These are phyloP conservation scores for Stenogyne calaminthoides DNA, from an alignment of 305 asterid species.

Conservation along the genomic window DNA sequence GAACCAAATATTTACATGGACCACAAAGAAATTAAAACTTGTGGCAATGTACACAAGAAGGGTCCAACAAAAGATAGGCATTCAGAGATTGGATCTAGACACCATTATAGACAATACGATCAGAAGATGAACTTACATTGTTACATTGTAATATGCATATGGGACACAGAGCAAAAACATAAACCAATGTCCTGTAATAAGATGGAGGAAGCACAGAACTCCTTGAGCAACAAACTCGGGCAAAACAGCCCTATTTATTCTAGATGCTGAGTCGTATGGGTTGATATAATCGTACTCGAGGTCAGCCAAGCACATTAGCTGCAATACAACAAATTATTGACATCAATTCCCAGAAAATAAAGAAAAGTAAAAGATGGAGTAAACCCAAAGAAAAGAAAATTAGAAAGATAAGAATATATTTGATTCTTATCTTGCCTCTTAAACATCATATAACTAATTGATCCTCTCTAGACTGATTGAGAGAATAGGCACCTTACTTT, in stretches of 20 bases:
- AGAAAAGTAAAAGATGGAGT: constrained; percentile 1
- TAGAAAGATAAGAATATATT: background rate
- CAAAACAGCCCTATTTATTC: constrained; percentile 65
- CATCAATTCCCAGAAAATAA: constrained; percentile 21
- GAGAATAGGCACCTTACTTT: background rate
- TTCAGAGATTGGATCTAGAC: background rate
- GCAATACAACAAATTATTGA: constrained; percentile 38
- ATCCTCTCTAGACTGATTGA: background rate
- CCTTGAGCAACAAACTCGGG: constrained; percentile 73
- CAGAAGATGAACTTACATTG: constrained; percentile 51
- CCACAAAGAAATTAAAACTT: background rate
- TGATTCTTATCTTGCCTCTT: background rate
- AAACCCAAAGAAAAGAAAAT: background rate
- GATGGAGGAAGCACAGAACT: constrained; percentile 71
- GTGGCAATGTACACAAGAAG: background rate
- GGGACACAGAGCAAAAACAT: constrained; percentile 77
- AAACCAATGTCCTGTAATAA: constrained; percentile 75
- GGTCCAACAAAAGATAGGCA: constrained; percentile 1
- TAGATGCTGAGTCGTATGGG: constrained; percentile 78
- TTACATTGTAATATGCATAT: constrained; percentile 55
- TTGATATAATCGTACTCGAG: constrained; percentile 82
- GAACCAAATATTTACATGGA: background rate
- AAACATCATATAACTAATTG: background rate
- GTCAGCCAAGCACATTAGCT: constrained; percentile 92
- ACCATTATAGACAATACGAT: constrained; percentile 1